These are phyloP conservation scores for Aleurites moluccanus DNA, from an alignment of 441 rosid species.

Conservation along the genomic window DNA sequence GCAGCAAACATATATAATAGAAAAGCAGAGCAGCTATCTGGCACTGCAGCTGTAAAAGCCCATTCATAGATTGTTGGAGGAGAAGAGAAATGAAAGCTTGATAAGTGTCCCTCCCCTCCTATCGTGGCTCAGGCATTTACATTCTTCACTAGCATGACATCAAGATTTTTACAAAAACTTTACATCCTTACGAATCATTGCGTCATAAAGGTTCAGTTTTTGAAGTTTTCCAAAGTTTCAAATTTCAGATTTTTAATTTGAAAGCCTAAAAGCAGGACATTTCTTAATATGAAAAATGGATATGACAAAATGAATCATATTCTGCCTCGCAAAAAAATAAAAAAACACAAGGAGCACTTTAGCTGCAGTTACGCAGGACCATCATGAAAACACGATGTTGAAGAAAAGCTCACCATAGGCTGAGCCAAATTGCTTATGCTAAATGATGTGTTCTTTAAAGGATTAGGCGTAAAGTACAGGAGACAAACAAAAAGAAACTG, in stretches of 20 bases:
- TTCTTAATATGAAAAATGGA: background rate
- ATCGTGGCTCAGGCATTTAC: background rate
- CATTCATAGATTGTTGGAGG: background rate
- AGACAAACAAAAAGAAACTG: background rate
- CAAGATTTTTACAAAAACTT: background rate
- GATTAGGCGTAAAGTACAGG: background rate
- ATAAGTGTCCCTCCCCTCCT: background rate
- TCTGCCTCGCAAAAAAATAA: slow-evolving; percentile 2
- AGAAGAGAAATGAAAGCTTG: background rate
- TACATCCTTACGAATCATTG: background rate
- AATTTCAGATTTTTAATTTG: background rate
- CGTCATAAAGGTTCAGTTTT: background rate
- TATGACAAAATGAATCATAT: background rate
- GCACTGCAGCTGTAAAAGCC: background rate
- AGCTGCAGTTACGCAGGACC: background rate
- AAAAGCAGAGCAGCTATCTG: background rate
- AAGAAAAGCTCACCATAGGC: background rate
- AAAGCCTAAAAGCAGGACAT: background rate
- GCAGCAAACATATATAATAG: background rate
- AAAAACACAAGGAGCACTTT: background rate
- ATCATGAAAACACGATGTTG: background rate
- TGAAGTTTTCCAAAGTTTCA: background rate
- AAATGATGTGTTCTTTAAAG: no score
- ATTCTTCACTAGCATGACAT: background rate
- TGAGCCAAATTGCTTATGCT: background rate